Evolutionary conservation across 176 grass and related monocot species (phyloP).

Genomic region (Hsuehochloa calcarea): DNA sequence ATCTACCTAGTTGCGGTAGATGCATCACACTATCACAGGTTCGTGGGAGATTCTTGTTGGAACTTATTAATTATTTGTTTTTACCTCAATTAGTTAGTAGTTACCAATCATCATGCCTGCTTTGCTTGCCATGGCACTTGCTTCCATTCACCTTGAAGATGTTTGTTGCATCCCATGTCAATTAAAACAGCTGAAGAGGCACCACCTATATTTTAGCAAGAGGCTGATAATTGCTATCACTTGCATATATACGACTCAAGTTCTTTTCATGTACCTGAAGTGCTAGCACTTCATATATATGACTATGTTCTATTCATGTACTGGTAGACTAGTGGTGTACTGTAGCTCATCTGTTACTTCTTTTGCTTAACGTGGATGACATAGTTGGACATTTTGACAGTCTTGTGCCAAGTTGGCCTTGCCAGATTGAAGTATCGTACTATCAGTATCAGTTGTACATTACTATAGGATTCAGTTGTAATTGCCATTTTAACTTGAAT

Average conservation of each 20-base stretch:
- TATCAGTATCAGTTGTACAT: neutral
- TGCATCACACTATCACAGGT: neutral
- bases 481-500: neutral
- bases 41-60: neutral
- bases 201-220: neutral
- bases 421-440: neutral
- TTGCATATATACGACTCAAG: too few relatives aligned
- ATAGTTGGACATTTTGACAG: neutral
- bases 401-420: neutral
- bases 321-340: neutral
- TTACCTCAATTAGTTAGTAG: neutral
- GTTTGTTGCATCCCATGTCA: neutral
- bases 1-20: neutral
- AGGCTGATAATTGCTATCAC: neutral
- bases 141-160: neutral
- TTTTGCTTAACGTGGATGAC: neutral
- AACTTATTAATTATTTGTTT: neutral
- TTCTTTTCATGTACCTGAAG: neutral
- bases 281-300: neutral
- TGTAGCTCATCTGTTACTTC: neutral
- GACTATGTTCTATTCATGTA: neutral
- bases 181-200: neutral
- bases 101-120: neutral
- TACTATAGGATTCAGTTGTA: neutral
- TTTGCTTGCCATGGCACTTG: neutral